Conservation (phyloP, 129 eudicot genomes). For the Apium graveolens region DNA sequence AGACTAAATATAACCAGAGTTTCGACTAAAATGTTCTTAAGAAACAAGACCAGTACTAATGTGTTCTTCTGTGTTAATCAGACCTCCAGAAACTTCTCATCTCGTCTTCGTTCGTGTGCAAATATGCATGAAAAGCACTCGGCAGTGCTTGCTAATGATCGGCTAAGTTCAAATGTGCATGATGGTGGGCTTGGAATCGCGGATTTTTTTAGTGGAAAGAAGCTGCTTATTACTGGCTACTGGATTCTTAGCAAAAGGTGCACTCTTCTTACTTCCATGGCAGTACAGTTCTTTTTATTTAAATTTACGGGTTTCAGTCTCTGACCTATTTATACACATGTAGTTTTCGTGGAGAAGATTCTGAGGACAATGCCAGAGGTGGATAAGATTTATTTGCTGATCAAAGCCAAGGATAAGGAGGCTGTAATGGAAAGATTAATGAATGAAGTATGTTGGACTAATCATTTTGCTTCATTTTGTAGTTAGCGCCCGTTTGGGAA, state of each 20-base stretch:
- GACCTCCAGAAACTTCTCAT: neutral
- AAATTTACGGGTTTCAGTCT: too few relatives aligned
- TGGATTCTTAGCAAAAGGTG: constrained; percentile 2
- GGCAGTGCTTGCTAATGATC: neutral
- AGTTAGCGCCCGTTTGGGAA: too few relatives aligned
- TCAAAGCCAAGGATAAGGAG: neutral
- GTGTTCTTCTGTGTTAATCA: neutral
- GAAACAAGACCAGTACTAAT: neutral
- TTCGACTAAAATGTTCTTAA: neutral
- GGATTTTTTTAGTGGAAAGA: neutral
- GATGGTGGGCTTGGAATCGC: neutral
- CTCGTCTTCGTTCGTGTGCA: neutral
- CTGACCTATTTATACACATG: too few relatives aligned
- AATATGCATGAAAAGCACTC: too few relatives aligned
- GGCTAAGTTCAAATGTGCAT: neutral
- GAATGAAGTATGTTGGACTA: neutral
- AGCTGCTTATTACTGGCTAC: neutral
- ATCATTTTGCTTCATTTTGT: neutral
- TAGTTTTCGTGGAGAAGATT: neutral
- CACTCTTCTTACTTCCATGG: neutral
- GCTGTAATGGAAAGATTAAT: neutral
- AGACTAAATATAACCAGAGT: neutral
- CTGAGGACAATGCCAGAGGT: neutral
- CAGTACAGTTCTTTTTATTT: too few relatives aligned
- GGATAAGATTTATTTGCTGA: neutral